These are phyloP conservation scores for Westerdykella sp. DNA, from an alignment of 2,329 filamentous ascomycete species.

Conservation along the genomic window DNA sequence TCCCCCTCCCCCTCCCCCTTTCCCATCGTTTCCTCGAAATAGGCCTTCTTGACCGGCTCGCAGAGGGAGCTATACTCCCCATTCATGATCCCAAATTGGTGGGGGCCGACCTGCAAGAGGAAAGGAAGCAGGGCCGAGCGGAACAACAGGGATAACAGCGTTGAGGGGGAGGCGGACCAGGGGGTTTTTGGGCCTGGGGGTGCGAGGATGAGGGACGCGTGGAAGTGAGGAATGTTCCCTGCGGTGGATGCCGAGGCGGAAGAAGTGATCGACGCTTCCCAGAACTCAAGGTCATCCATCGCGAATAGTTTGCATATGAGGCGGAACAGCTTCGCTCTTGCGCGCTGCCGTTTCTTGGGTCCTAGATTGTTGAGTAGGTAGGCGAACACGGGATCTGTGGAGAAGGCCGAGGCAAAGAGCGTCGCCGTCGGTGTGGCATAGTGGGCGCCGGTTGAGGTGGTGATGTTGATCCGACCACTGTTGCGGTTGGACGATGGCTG, in stretches of 20 bases:
- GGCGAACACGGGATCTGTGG: slow-evolving; percentile 3
- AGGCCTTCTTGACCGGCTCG: neutral
- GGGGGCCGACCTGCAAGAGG: too few relatives aligned
- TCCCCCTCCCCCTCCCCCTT: neutral
- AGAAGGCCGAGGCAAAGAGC: slow-evolving; percentile 2
- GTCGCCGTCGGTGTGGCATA: neutral
- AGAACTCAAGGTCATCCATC: too few relatives aligned
- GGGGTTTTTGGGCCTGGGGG: slow-evolving; percentile 1
- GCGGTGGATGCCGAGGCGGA: neutral
- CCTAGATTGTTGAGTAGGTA: slow-evolving; percentile 1
- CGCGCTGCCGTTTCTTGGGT: neutral
- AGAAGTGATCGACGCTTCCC: neutral
- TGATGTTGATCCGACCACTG: neutral
- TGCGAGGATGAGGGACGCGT: slow-evolving; percentile 1
- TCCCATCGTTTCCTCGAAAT: neutral
- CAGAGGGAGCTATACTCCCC: neutral
- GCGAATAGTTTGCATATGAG: neutral
- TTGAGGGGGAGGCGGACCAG: neutral
- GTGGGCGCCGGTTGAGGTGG: too few relatives aligned
- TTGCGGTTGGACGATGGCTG: neutral
- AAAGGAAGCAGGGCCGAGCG: too few relatives aligned
- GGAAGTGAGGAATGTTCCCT: neutral
- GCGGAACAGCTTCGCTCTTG: neutral
- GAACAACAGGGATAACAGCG: neutral
- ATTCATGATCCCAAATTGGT: too few relatives aligned